A percentile compares a stretch with the other conserved stretches of the same genome.
phyloP scores from a whole-genome alignment of 1,284 basidiomycete species.

The Ceratobasidium sp. region DNA sequence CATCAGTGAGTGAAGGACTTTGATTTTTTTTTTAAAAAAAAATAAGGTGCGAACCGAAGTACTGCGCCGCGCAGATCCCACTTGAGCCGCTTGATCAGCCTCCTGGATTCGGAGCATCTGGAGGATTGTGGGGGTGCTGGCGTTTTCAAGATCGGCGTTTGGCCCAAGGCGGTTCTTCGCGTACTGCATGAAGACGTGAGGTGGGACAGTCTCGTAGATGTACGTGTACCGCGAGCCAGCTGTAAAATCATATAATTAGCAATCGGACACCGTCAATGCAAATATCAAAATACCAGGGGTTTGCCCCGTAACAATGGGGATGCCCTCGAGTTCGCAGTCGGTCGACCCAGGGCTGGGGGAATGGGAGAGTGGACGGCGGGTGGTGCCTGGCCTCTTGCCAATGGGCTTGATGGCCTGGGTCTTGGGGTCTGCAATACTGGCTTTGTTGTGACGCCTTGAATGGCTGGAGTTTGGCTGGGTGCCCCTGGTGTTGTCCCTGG shows the following conservation, averaged over 20 bases:
- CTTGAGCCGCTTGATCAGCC: background rate
- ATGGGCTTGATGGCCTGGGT: background rate
- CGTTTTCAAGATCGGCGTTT: background rate
- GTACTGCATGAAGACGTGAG: background rate
- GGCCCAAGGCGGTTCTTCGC: background rate
- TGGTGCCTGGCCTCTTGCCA: background rate
- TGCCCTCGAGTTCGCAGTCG: background rate
- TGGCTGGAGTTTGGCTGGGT: too few species aligned
- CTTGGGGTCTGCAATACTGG: background rate
- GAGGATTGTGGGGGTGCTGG: background rate
- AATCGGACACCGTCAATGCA: background rate
- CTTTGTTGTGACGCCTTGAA: background rate
- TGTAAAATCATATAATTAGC: background rate
- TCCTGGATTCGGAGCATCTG: background rate
- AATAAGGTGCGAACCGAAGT: background rate
- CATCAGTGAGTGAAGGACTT: too few species aligned
- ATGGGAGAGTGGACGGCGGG: background rate
- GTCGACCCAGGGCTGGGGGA: background rate
- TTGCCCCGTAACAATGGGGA: background rate
- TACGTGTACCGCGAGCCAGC: constrained; percentile 1
- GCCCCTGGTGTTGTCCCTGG: background rate
- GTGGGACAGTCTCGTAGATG: background rate
- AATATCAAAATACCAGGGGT: background rate
- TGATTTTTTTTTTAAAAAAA: too few species aligned
- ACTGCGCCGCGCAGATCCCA: background rate